A percentile compares a stretch with the other conserved stretches of the same genome.
Evolutionary conservation across 2,329 filamentous ascomycete species (phyloP).

Genomic region (Hymenoscyphus fructigenus): DNA sequence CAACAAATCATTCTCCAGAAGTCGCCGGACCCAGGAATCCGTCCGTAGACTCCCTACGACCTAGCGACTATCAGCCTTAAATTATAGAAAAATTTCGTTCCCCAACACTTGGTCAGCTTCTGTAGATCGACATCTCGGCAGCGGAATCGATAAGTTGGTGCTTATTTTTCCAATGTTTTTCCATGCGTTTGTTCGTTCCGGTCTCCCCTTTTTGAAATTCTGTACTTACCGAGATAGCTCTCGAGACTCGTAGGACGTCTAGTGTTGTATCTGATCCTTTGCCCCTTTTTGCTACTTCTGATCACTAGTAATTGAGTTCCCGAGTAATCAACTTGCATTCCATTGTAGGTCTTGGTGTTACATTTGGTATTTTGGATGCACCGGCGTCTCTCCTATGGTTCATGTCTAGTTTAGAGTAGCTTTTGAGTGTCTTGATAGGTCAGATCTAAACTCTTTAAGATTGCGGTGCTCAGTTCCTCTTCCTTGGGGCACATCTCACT

Average conservation of each 20-base stretch:
- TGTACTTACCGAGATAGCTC: neutral
- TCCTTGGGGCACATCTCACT: slow-evolving; percentile 1
- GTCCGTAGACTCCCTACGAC: too few species aligned
- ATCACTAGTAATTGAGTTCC: neutral
- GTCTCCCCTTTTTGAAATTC: too few species aligned
- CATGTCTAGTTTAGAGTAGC: neutral
- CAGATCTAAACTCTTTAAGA: slow-evolving; percentile 10
- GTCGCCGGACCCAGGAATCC: too few species aligned
- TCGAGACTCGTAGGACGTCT: too few species aligned
- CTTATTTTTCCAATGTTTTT: too few species aligned
- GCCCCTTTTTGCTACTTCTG: neutral
- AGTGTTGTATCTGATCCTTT: neutral
- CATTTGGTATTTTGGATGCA: neutral
- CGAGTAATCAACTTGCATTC: neutral
- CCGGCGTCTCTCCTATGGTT: neutral
- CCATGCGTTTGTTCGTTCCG: too few species aligned
- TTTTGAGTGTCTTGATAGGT: neutral
- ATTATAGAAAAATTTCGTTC: too few species aligned
- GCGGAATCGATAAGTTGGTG: too few species aligned
- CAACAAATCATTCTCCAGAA: too few species aligned
- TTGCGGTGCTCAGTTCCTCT: slow-evolving; percentile 12
- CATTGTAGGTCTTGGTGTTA: neutral
- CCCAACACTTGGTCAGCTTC: too few species aligned
- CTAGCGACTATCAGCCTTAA: too few species aligned
- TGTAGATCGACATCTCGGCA: too few species aligned